Conservation (phyloP, 208 protist genomes). For the Trypanosoma rangeli region DNA sequence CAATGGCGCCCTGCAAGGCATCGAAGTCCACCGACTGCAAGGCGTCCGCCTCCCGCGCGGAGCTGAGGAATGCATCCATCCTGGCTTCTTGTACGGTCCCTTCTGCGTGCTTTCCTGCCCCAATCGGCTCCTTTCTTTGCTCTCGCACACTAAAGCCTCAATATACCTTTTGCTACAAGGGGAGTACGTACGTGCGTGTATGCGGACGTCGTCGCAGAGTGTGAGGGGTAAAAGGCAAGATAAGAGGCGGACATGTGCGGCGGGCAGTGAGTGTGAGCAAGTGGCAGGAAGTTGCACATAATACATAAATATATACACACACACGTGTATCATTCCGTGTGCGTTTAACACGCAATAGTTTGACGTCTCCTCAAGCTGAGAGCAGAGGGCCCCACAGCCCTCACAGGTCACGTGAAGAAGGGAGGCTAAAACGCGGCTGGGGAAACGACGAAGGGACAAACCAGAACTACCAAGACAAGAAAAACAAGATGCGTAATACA, state of each 20-base stretch:
- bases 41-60: slow-evolving; percentile 17
- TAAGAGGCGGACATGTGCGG: too few species aligned
- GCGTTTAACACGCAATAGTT: not conserved
- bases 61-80: slow-evolving; percentile 21
- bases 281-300: not conserved
- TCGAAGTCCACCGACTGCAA: slow-evolving; percentile 29
- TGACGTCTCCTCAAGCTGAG: too few species aligned
- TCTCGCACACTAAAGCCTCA: not conserved
- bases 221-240: too few species aligned
- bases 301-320: too few species aligned
- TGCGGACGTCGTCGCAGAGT: too few species aligned
- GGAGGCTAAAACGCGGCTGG: too few species aligned
- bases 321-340: too few species aligned
- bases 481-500: slow-evolving; percentile 8
- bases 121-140: not conserved
- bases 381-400: too few species aligned
- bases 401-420: too few species aligned
- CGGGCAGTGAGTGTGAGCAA: too few species aligned
- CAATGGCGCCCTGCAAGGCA: slow-evolving; percentile 7
- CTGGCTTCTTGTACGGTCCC: not conserved
- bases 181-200: too few species aligned
- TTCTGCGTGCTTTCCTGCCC: not conserved
- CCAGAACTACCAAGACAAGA: not conserved
- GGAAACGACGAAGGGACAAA: not conserved
- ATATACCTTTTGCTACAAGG: not conserved